Evolutionary conservation across 2,329 filamentous ascomycete genomes (phyloP), one percentile per base, ranked within the genome.

Genomic region (Botrytis paeoniae): DNA sequence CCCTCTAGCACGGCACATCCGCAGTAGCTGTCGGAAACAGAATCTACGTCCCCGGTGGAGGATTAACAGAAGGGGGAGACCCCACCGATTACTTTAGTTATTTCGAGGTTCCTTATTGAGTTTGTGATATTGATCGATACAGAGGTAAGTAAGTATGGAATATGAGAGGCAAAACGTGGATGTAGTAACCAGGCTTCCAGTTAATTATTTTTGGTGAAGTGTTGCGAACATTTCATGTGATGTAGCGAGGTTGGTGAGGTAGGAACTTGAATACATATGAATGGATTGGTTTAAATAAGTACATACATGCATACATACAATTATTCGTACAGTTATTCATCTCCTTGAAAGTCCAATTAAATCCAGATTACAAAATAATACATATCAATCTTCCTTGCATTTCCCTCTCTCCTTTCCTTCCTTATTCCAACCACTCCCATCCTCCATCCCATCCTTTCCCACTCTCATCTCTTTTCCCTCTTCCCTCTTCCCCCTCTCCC

Each of bases 1-100:
- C 12, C 7, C 7, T 48, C 35, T 20, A 68, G 65, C 82, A 83
- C 72, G 81, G 81, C 0, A 82, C 80, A 1, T 73, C 76, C 2
- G 82, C 80, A 16, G 81, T 78, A 4, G 77, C 76, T 1, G 71
- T 81, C 4, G 78, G 76, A 0, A 75, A 74, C 1, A 76, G 70
- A 7, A 75, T 83, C 1, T 82, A 81, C 72, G 77, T 83, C 43
- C 82, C 82, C 2, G 82, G 82, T 4, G 82, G 82, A 51, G 82
- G 81, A n/a, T 70, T 74, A 62, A 74, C 41, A 3, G 35, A 72
- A 39, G 60, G 69, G 2, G 69, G 59, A 10, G 39, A n/a, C 4
- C 69, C 69, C 1, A 70, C 65, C 0, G 32, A 37, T 35, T 70
- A 45, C 3, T 69, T 70, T 63, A 73, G 71, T 63, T 73, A 51